A percentile compares a stretch with the other conserved stretches of the same genome.
Evolutionary conservation across 169 alveolate genomes (phyloP).

Genomic region (Perkinsus marinus): DNA sequence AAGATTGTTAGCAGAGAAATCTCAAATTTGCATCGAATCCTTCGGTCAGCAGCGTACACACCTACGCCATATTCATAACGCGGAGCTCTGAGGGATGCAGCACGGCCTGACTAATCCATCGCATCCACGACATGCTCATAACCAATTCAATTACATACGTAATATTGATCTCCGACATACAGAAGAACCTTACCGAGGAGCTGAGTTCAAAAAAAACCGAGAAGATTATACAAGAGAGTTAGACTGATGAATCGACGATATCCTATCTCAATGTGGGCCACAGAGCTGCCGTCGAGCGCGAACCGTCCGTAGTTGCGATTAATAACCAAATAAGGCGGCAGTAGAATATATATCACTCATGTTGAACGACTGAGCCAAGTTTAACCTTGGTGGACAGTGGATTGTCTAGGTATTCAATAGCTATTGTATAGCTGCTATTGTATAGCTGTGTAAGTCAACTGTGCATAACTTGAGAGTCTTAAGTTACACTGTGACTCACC

Average conservation of each 20-base stretch:
- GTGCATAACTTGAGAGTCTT: neutral
- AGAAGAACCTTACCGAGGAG: constrained; percentile 41
- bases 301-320: no score
- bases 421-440: no score
- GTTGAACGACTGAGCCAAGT: no score
- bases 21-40: neutral
- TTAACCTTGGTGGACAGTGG: no score
- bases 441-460: no score
- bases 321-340: no score
- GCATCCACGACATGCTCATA: constrained; percentile 12
- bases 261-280: no score
- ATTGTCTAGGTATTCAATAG: no score
- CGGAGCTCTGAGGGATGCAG: neutral
- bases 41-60: neutral
- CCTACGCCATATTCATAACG: neutral
- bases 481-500: neutral
- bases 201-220: no score
- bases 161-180: constrained; percentile 47
- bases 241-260: no score
- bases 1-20: neutral
- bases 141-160: constrained; percentile 56
- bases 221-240: no score
- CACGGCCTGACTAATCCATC: constrained; percentile 20
- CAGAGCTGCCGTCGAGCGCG: no score
- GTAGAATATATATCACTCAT: neutral